phyloP scores from a whole-genome alignment of 345 rosid genomes.

The Lumnitzera littorea region DNA sequence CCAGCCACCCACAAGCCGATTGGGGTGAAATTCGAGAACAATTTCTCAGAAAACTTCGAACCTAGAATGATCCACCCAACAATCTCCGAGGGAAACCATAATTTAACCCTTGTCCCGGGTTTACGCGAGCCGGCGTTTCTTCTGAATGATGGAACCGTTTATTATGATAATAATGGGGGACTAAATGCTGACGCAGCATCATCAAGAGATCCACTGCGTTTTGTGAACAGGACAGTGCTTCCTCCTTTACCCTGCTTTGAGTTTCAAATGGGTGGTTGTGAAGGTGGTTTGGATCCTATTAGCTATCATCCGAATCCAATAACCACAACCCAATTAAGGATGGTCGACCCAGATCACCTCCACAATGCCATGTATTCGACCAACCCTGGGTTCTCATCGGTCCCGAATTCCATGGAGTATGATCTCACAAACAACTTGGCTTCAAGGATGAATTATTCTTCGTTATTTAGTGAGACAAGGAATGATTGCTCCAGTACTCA shows the following conservation, averaged over 20 bases:
- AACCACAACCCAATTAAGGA: constrained; percentile 11
- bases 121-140: constrained; percentile 36
- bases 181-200: constrained; percentile 8
- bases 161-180: constrained; percentile 14
- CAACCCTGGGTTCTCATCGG: constrained; percentile 18
- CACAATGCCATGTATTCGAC: neutral
- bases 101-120: constrained; percentile 8
- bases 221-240: constrained; percentile 11
- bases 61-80: too few relatives aligned
- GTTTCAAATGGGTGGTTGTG: constrained; percentile 16
- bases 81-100: too few relatives aligned
- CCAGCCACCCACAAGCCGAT: constrained; percentile 50
- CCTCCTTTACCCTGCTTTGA: constrained; percentile 32
- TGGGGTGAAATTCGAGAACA: neutral
- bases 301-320: constrained; percentile 10
- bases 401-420: constrained; percentile 25
- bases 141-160: constrained; percentile 15
- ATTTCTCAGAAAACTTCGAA: too few relatives aligned
- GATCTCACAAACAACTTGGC: constrained; percentile 35
- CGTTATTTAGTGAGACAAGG: constrained; percentile 26
- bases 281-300: constrained; percentile 13
- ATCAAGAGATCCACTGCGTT: too few relatives aligned
- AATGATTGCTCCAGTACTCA: constrained; percentile 20
- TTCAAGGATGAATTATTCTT: constrained; percentile 31
- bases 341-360: neutral